A percentile compares a stretch with the other conserved stretches of the same genome.
phyloP scores from a whole-genome alignment of 2,329 filamentous ascomycete species.

The Neopestalotiopsis sp. region DNA sequence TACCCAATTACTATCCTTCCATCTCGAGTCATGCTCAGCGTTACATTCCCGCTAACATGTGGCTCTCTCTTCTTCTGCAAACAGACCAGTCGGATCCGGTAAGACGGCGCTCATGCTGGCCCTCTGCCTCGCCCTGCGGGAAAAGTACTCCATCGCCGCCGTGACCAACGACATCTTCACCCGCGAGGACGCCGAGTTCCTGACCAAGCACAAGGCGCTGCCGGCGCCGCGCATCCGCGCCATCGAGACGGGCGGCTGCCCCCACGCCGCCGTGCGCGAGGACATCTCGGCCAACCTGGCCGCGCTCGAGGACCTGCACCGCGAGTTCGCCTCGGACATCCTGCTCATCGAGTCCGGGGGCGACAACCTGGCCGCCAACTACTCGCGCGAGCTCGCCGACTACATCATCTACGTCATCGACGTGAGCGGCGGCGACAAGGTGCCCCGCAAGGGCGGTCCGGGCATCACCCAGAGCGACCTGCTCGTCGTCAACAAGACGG shows the following conservation, averaged over 20 bases:
- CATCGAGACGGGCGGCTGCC: constrained; percentile 97
- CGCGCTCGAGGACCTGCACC: constrained; percentile 87
- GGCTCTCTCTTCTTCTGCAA: neutral
- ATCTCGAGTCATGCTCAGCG: neutral
- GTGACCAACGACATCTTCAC: constrained; percentile 99
- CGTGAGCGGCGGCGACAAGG: constrained; percentile 94
- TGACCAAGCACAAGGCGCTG: constrained; percentile 84
- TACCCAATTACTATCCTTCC: neutral
- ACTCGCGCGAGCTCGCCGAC: constrained; percentile 91
- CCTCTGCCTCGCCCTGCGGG: constrained; percentile 83
- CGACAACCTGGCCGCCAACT: constrained; percentile 97
- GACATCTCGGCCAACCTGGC: constrained; percentile 95
- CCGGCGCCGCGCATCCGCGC: constrained; percentile 84
- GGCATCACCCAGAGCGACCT: constrained; percentile 97
- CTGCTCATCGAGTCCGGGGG: constrained; percentile 95
- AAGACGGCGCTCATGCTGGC: constrained; percentile 97
- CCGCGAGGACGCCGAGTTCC: constrained; percentile 96
- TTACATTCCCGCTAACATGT: neutral
- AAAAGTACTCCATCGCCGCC: constrained; percentile 84
- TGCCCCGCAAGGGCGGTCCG: constrained; percentile 92
- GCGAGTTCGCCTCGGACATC: constrained; percentile 78
- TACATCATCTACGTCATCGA: constrained; percentile 99
- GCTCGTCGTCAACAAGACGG: constrained; percentile 95
- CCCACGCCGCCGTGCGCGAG: constrained; percentile 95
- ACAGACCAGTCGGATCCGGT: constrained; percentile 90